Conservation (phyloP, 2,329 filamentous ascomycete genomes). For the Penicillium sp. region DNA sequence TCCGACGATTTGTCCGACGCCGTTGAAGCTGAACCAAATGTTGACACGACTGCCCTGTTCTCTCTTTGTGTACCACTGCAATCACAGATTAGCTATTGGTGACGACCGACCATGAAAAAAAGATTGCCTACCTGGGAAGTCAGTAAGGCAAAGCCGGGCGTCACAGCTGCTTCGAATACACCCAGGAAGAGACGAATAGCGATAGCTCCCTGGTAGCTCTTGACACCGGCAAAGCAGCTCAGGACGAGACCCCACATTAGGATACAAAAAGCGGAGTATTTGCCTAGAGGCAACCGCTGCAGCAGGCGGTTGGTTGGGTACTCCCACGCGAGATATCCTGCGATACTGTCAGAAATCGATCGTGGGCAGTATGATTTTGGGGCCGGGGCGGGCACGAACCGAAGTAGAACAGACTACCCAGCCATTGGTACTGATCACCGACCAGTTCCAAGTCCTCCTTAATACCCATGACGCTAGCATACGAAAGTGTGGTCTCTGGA, state of each 20-base stretch:
- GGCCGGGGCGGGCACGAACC: conserved; percentile 32
- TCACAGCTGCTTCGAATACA: conserved; percentile 70
- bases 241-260: conserved; percentile 67
- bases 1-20: conserved; percentile 66
- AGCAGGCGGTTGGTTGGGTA: conserved; percentile 69
- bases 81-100: background rate
- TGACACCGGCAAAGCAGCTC: conserved; percentile 65
- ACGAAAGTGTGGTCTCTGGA: conserved; percentile 54
- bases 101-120: background rate
- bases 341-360: background rate
- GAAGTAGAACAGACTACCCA: conserved; percentile 58
- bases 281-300: conserved; percentile 67
- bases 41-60: conserved; percentile 67
- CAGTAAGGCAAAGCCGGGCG: conserved; percentile 70
- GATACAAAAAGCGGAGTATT: conserved; percentile 68
- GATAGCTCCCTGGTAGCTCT: conserved; percentile 64
- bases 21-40: conserved; percentile 73
- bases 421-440: conserved; percentile 56
- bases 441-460: conserved; percentile 50
- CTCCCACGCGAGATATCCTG: conserved; percentile 61
- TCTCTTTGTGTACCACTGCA: conserved; percentile 70
- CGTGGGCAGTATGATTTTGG: background rate
- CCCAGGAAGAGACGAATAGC: conserved; percentile 71
- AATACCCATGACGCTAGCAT: conserved; percentile 60
- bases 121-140: conserved; percentile 55